Conservation (phyloP, 257 asterid genomes). For the Solanum infundibuliforme region DNA sequence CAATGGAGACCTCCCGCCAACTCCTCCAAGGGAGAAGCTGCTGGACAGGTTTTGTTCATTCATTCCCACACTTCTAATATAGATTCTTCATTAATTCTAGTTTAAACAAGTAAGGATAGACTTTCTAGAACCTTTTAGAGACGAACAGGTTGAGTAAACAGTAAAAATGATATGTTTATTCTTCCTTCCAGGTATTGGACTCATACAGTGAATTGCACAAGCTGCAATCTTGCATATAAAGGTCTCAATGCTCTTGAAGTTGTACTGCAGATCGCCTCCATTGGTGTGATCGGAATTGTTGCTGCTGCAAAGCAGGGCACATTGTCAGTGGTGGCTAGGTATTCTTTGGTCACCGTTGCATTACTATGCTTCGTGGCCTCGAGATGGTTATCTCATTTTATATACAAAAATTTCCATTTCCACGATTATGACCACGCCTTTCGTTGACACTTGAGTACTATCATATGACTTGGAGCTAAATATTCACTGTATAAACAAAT, state of each 20-base stretch:
- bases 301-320: slow-evolving; percentile 60
- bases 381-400: slow-evolving; percentile 65
- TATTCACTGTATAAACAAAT: neutral
- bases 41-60: slow-evolving; percentile 41
- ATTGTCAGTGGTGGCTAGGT: slow-evolving; percentile 32
- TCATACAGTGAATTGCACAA: slow-evolving; percentile 60
- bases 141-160: neutral
- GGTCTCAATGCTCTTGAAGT: slow-evolving; percentile 37
- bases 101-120: neutral
- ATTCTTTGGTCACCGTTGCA: slow-evolving; percentile 34
- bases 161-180: neutral
- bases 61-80: neutral
- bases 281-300: slow-evolving; percentile 39
- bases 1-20: slow-evolving; percentile 38
- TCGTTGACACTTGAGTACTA: slow-evolving; percentile 11
- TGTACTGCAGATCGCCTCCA: slow-evolving; percentile 40
- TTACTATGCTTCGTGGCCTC: slow-evolving; percentile 62
- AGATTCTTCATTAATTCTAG: too few species aligned
- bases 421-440: slow-evolving; percentile 91
- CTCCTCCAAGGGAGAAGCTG: slow-evolving; percentile 63
- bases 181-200: slow-evolving; percentile 60
- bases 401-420: slow-evolving; percentile 66
- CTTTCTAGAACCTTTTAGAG: neutral
- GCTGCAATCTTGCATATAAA: slow-evolving; percentile 61
- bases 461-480: neutral